Conservation (phyloP, 306 rosid genomes). For the Geum urbanum region DNA sequence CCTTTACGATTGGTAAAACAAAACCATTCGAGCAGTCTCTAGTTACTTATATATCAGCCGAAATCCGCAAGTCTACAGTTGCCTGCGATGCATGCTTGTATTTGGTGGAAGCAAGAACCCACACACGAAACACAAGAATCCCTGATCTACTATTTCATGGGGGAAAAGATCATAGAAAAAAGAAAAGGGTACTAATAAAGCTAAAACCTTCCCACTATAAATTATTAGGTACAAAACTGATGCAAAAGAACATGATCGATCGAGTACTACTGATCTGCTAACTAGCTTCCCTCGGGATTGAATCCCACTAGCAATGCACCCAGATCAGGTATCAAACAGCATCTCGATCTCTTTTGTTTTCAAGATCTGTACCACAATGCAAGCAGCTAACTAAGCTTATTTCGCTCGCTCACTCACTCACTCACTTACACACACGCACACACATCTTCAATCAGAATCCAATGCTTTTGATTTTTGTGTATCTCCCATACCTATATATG, state of each 20-base stretch:
- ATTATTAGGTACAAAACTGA: neutral
- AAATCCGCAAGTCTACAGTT: neutral
- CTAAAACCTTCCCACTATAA: neutral
- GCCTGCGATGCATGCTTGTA: too few relatives aligned
- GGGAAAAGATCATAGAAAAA: neutral
- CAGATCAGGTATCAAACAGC: constrained; percentile 40
- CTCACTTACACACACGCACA: neutral
- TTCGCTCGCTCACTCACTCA: constrained; percentile 8
- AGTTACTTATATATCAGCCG: neutral
- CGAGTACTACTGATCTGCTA: neutral
- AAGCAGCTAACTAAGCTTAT: constrained; percentile 24
- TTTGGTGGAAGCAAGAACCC: neutral
- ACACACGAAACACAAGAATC: neutral
- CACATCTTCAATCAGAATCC: constrained; percentile 2
- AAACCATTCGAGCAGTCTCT: too few relatives aligned
- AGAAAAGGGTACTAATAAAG: neutral
- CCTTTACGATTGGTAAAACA: too few relatives aligned
- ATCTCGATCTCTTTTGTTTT: constrained; percentile 33
- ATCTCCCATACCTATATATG: constrained; percentile 1
- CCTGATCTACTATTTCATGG: neutral
- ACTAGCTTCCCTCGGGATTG: constrained; percentile 48
- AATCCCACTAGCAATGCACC: constrained; percentile 51
- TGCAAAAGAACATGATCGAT: neutral
- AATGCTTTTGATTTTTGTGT: neutral
- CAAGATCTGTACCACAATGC: constrained; percentile 22